These are phyloP conservation scores for Trametes villosa DNA, from an alignment of 768 basidiomycete genomes.

Conservation along the genomic window DNA sequence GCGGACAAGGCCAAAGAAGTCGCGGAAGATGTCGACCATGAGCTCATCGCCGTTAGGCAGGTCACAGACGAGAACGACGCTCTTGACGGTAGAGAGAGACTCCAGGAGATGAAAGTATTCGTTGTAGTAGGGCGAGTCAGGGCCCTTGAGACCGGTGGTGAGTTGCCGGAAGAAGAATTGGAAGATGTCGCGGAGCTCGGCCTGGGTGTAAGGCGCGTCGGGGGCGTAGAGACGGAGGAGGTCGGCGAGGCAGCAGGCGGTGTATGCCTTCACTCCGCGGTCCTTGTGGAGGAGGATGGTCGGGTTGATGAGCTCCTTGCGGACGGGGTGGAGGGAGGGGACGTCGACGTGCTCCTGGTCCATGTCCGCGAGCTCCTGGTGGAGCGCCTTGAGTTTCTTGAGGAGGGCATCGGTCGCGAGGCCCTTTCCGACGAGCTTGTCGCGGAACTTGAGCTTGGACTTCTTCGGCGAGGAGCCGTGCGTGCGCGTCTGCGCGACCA, in stretches of 20 bases:
- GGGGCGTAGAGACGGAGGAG: conserved; percentile 93
- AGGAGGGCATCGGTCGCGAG: conserved; percentile 80
- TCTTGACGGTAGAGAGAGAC: conserved; percentile 92
- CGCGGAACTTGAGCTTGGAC: conserved; percentile 73
- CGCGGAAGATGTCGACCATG: conserved; percentile 80
- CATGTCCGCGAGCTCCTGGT: conserved; percentile 74
- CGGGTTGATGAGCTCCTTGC: conserved; percentile 78
- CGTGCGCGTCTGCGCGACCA: conserved; percentile 79
- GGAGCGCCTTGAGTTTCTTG: conserved; percentile 84
- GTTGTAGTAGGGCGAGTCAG: conserved; percentile 83
- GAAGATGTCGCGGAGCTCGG: conserved; percentile 93
- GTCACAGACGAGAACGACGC: conserved; percentile 92
- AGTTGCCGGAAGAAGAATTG: conserved; percentile 95
- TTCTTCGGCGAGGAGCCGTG: conserved; percentile 58
- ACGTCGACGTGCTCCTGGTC: conserved; percentile 90
- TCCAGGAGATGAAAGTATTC: conserved; percentile 97
- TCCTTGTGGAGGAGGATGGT: conserved; percentile 93
- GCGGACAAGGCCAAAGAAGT: conserved; percentile 80
- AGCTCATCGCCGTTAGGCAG: conserved; percentile 86
- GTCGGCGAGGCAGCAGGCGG: conserved; percentile 94
- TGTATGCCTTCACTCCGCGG: conserved; percentile 92
- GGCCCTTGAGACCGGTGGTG: conserved; percentile 67
- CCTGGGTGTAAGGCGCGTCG: conserved; percentile 91
- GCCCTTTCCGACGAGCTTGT: conserved; percentile 79
- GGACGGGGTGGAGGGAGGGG: conserved; percentile 65